Base-by-base conservation (phyloP, 2,329 filamentous ascomycete genomes). In the Daldinia sp. region DNA sequence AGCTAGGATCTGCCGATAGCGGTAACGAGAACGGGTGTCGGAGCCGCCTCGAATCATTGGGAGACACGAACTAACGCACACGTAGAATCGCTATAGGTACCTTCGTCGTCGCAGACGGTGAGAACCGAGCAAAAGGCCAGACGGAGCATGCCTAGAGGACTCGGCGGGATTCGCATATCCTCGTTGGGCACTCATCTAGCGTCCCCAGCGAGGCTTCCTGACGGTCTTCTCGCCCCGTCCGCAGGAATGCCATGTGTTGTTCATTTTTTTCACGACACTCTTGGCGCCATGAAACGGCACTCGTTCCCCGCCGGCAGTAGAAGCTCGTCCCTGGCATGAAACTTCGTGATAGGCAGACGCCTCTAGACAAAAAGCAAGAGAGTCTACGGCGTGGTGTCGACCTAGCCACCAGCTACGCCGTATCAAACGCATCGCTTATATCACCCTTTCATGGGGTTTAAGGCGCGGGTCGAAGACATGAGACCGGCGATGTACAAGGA, bases 261-360 rank as follows among this genome's bases (percentile, higher is more conserved):
- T 37, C 34, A 6, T 15, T 19, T 39, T 47, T 9, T 39, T 47
- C n/a, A 13, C 27, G 27, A 49, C 34, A 15, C 48, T 21, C 15
- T 37, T 17, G 48, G 48, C 53, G n/a, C 49, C 58, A 47, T 17
- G 52, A 49, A 23, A 49, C 37, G 45, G 45, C 25, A 19, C 25
- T 30, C 10, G 49, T 51, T 49, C 52, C 57, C 34, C 52, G 52
- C 17, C 45, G 27, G 39, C 17, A 17, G 21, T 11, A 48, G 37
- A 52, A 52, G 30, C 56, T 41, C 35, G 23, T 10, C 43, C 21
- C 52, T 54, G 48, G 43, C 30, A 25, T 43, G 53, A 50, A 55
- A 61, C 41, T 11, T n/a, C 29, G 29, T 50, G 29, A 15, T 58
- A 43, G 43, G 19, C 17, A 39, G 29, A 55, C 49, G 30, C 57